Evolutionary conservation across 1,284 basidiomycete genomes (phyloP).

Genomic region (Gomphus sp.): DNA sequence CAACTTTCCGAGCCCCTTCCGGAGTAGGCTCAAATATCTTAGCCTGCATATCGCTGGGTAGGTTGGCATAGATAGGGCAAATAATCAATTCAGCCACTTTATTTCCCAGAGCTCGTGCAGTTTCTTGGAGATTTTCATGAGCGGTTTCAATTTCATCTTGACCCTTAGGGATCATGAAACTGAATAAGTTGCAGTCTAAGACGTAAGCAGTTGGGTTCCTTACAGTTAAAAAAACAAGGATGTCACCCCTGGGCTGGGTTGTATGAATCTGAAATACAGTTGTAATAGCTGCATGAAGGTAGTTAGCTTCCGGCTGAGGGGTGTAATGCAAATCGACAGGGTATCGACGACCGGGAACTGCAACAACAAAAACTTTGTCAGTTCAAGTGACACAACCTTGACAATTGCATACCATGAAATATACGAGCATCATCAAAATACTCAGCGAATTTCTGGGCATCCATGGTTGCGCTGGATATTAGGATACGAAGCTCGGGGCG

Average conservation of each 20-base stretch:
- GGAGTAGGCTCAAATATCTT: slow-evolving; percentile 99
- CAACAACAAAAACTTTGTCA: not conserved
- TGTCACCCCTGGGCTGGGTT: slow-evolving; percentile 96
- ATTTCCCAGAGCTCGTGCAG: slow-evolving; percentile 88
- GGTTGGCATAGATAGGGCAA: slow-evolving; percentile 96
- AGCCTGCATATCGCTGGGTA: slow-evolving; percentile 98
- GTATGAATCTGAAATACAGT: slow-evolving; percentile 99
- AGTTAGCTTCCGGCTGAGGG: slow-evolving; percentile 95
- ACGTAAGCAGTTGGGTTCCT: slow-evolving; percentile 17
- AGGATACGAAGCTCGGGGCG: slow-evolving; percentile 85
- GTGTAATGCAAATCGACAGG: slow-evolving; percentile 99
- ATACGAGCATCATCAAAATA: slow-evolving; percentile 94
- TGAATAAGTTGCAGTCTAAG: not conserved
- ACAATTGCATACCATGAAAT: slow-evolving; percentile 64
- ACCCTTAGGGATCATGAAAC: slow-evolving; percentile 40
- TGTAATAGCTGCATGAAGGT: slow-evolving; percentile 96
- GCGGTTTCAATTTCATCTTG: slow-evolving; percentile 99
- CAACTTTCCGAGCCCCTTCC: slow-evolving; percentile 91
- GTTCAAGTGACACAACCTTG: not conserved
- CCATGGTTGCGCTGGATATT: slow-evolving; percentile 95
- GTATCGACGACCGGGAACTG: slow-evolving; percentile 94
- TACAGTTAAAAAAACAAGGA: slow-evolving; percentile 93
- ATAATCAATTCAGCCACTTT: slow-evolving; percentile 93
- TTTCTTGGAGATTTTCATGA: slow-evolving; percentile 93
- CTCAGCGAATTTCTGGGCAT: slow-evolving; percentile 92